phyloP scores from a whole-genome alignment of 164 flowering plant genomes.

The Nymphaea colorata region DNA sequence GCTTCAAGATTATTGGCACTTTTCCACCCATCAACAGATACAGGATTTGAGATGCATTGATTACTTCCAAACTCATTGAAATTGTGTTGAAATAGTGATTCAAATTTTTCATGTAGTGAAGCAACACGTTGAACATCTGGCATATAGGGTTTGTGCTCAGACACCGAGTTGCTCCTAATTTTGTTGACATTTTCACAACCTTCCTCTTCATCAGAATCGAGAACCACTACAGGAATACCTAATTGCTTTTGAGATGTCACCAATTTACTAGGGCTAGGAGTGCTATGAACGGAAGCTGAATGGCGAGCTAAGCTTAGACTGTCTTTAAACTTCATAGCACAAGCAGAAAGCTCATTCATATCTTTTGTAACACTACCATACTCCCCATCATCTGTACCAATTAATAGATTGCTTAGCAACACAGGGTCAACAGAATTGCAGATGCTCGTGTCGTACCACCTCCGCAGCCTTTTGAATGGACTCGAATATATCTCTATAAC shows the following conservation, averaged over 20 bases:
- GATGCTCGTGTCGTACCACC: too few relatives aligned
- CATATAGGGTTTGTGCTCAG: background rate
- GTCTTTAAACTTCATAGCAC: slow-evolving; percentile 8
- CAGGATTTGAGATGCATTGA: background rate
- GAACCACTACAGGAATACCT: slow-evolving; percentile 9
- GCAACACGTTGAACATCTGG: background rate
- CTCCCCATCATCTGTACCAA: slow-evolving; percentile 16
- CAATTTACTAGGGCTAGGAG: background rate
- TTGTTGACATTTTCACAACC: slow-evolving; percentile 1
- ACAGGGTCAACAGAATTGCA: too few relatives aligned
- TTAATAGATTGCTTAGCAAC: slow-evolving; percentile 7
- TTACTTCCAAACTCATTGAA: background rate
- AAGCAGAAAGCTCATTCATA: slow-evolving; percentile 18
- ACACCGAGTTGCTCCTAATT: background rate
- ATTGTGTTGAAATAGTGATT: background rate
- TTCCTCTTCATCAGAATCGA: slow-evolving; percentile 42
- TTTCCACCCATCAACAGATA: background rate
- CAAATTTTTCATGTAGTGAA: background rate
- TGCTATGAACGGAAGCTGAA: slow-evolving; percentile 3
- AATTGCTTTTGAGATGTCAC: background rate
- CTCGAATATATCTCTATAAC: too few relatives aligned
- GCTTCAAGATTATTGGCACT: background rate
- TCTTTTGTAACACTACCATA: slow-evolving; percentile 45
- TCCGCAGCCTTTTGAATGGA: too few relatives aligned
- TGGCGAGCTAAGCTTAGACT: slow-evolving; percentile 5